Conservation (phyloP, 2,329 filamentous ascomycete species). For the Fusarium ambrosium region DNA sequence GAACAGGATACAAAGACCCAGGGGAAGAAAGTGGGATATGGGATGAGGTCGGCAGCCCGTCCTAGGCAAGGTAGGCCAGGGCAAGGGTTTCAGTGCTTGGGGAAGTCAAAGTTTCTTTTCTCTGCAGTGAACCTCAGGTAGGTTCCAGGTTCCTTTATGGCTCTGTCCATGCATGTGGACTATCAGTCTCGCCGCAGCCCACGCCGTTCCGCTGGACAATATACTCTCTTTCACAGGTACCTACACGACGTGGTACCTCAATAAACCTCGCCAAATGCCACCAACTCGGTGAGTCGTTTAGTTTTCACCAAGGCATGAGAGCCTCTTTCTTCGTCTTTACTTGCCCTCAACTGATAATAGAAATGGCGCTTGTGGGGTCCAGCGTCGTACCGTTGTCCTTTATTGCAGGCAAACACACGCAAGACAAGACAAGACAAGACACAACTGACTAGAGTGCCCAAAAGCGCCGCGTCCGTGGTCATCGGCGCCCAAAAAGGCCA, state of each 20-base stretch:
- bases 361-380: conserved; percentile 3
- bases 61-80: background rate
- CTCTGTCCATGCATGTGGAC: background rate
- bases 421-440: conserved; percentile 23
- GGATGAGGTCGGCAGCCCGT: conserved; percentile 2
- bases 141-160: background rate
- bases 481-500: conserved; percentile 29
- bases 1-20: conserved; percentile 23
- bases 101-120: conserved; percentile 18
- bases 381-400: conserved; percentile 15
- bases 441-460: conserved; percentile 16
- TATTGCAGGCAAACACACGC: conserved; percentile 12
- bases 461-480: conserved; percentile 4
- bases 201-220: background rate
- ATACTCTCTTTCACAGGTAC: background rate
- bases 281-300: background rate
- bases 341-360: conserved; percentile 1
- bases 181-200: background rate
- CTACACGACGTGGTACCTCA: background rate
- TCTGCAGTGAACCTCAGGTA: conserved; percentile 10
- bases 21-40: conserved; percentile 11
- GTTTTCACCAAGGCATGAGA: background rate
- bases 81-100: conserved; percentile 18
- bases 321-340: background rate
- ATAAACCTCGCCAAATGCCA: background rate